phyloP scores from a whole-genome alignment of 2,329 filamentous ascomycete genomes.

The Aphanoascus verrucosus region DNA sequence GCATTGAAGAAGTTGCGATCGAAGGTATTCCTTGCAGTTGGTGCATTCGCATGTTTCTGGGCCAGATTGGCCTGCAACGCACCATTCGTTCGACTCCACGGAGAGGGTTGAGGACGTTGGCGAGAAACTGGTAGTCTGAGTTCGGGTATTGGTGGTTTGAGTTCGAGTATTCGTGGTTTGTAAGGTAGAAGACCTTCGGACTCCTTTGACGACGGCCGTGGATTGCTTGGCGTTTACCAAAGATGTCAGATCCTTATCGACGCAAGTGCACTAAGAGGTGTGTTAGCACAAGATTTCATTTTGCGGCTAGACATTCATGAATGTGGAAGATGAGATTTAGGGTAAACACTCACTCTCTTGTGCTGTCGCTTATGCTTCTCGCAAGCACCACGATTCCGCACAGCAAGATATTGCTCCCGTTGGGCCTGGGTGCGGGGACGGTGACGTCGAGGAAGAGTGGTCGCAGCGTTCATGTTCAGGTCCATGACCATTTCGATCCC shows the following conservation, averaged over 20 bases:
- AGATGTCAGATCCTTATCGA: constrained; percentile 23
- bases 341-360: constrained; percentile 27
- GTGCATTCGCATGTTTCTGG: not conserved
- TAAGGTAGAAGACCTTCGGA: not conserved
- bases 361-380: constrained; percentile 37
- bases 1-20: constrained; percentile 1
- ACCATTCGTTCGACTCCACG: not conserved
- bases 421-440: constrained; percentile 34
- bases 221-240: not conserved
- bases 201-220: too few species aligned
- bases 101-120: not conserved
- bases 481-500: constrained; percentile 33
- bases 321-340: not conserved
- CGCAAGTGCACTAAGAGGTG: constrained; percentile 29
- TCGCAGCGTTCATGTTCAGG: constrained; percentile 35
- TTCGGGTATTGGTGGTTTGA: not conserved
- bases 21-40: not conserved
- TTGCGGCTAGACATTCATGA: not conserved
- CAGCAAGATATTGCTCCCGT: constrained; percentile 36
- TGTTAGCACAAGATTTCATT: constrained; percentile 16
- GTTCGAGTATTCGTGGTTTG: not conserved
- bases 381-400: constrained; percentile 34
- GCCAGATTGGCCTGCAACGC: not conserved
- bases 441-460: constrained; percentile 34
- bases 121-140: not conserved